These are phyloP conservation scores for Terana coerulea DNA, from an alignment of 768 basidiomycete species.

Conservation along the genomic window DNA sequence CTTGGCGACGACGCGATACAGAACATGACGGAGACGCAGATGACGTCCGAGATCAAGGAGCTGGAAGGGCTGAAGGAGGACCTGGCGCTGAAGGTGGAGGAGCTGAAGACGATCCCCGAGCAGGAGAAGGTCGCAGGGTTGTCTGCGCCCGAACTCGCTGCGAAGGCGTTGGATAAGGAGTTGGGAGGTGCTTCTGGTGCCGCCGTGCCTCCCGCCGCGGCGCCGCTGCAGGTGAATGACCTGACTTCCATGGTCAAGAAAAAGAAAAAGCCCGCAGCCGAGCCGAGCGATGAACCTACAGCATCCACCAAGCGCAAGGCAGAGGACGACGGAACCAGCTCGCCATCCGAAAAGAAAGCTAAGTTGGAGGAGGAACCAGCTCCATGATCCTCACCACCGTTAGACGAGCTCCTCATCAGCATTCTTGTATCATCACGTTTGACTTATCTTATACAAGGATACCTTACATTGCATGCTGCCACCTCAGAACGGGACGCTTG, in stretches of 20 bases:
- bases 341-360: conserved; percentile 60
- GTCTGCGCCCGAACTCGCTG: conserved; percentile 68
- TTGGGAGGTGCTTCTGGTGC: conserved; percentile 45
- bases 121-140: conserved; percentile 46
- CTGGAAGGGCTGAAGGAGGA: conserved; percentile 73
- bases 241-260: conserved; percentile 88
- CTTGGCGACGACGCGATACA: conserved; percentile 52
- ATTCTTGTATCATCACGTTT: neutral
- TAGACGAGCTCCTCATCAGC: neutral
- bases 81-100: conserved; percentile 84
- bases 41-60: conserved; percentile 78
- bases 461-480: neutral
- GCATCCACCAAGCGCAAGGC: conserved; percentile 63
- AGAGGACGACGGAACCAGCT: conserved; percentile 44
- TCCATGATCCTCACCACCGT: neutral
- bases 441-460: neutral
- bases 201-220: conserved; percentile 28
- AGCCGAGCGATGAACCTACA: conserved; percentile 21
- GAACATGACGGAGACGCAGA: conserved; percentile 69
- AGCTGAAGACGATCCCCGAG: conserved; percentile 78
- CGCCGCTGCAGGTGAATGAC: conserved; percentile 61
- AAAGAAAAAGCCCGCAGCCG: conserved; percentile 47
- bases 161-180: conserved; percentile 68
- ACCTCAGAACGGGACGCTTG: conserved; percentile 42
- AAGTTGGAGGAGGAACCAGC: conserved; percentile 40